A percentile compares a stretch with the other conserved stretches of the same genome.
Conservation (phyloP, 1,284 basidiomycete species). For the Puccinia horiana region DNA sequence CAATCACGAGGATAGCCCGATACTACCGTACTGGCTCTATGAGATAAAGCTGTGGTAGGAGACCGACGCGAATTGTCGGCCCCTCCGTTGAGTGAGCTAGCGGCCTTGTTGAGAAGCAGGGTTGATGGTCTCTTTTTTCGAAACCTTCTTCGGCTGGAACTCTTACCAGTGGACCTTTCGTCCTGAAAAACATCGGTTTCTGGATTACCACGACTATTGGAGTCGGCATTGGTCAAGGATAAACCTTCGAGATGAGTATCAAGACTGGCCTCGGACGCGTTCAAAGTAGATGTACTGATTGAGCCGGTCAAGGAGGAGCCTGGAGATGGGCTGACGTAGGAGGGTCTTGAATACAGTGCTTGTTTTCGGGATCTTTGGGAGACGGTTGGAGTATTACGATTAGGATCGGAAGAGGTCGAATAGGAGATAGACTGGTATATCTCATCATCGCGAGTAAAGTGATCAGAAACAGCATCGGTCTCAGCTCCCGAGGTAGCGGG, state of each 20-base stretch:
- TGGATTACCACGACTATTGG: background rate
- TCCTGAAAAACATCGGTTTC: background rate
- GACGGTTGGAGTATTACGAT: slow-evolving; percentile 22
- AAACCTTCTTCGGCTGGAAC: slow-evolving; percentile 9
- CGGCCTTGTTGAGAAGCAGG: slow-evolving; percentile 18
- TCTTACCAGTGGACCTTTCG: slow-evolving; percentile 3
- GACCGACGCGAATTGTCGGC: background rate
- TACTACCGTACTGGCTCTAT: background rate
- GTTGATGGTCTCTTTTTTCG: slow-evolving; percentile 39
- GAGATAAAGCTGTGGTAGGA: slow-evolving; percentile 10
- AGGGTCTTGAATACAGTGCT: slow-evolving; percentile 37
- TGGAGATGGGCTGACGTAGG: background rate
- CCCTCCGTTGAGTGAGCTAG: background rate
- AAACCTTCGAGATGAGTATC: background rate
- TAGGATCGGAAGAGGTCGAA: background rate
- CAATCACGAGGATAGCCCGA: background rate
- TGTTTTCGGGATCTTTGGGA: slow-evolving; percentile 45
- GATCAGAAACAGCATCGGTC: slow-evolving; percentile 31
- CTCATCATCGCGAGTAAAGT: background rate
- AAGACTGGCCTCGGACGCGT: slow-evolving; percentile 12
- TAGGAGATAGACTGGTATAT: background rate
- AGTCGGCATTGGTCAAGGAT: background rate
- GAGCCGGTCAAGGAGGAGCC: slow-evolving; percentile 20
- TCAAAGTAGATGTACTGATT: slow-evolving; percentile 36
- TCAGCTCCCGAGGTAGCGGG: slow-evolving; percentile 28